Base-by-base conservation (phyloP, 2,329 filamentous ascomycete species). In the Scorias spongiosa region DNA sequence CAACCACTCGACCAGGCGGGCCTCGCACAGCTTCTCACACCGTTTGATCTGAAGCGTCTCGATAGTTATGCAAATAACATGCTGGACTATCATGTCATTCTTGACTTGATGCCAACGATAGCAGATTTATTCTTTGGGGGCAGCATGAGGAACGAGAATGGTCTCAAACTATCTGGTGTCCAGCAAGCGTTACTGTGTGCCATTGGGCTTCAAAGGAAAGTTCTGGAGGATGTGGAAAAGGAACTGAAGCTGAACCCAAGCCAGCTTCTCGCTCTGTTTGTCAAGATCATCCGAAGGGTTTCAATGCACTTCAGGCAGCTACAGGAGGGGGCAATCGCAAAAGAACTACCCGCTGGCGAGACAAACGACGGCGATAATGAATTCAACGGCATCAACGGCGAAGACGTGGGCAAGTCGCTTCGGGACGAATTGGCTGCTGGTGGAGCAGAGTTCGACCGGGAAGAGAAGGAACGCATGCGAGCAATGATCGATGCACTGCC, bases 11-110 rank as follows among this genome's bases (percentile, higher is more conserved):
- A 70, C 10, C 93, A 93, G 64, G 50, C 66, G 1, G 82, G 88
- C 48, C 74, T 98, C 6, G 88, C 95, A 56, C 68, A 70, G 12
- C 63, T 81, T 2, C 75, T 98, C 62, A 86, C 84, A 2, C 88
- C 91, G 0, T 96, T 91, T 60, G 91, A 98, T 61, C 75, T 95
- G 49, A 96, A 96, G 69, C 81, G 91, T 26, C 72, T 98, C 2
- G 89, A 95, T 59, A 88, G 84, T 38, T 98, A 98, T 56, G 85
- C 91, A 12, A 93, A 93, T 65, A 94, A 93, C 65, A 84, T 95
- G 74, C 78, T 98, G 37, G 93, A 98, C 64, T 94, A 96, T 68
- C 93, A 95, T 58, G 88, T 95, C 53, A 91, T 98, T 44, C 74
- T 96, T 26, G 93, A 98, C 60, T 76, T 98, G 57, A 72, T 98